These are phyloP conservation scores for Camelina hispida DNA, from an alignment of 345 rosid species.

Conservation along the genomic window DNA sequence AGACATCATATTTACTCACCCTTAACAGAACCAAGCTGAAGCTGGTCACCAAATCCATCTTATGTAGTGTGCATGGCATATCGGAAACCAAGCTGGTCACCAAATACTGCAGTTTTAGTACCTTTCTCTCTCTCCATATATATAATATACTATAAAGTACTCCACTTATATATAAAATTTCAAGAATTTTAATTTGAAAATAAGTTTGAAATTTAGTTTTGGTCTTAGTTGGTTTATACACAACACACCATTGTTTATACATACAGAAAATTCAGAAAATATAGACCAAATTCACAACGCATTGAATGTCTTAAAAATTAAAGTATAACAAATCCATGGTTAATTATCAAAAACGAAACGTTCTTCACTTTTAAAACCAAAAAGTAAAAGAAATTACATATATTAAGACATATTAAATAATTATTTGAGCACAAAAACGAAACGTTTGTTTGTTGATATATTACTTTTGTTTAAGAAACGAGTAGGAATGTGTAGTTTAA, in stretches of 20 bases:
- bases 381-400: background rate
- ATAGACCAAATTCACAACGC: background rate
- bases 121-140: background rate
- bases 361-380: background rate
- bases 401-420: background rate
- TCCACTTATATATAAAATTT: background rate
- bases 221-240: no score
- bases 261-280: no score
- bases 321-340: background rate
- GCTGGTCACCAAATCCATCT: slow-evolving; percentile 19
- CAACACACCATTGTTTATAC: no score
- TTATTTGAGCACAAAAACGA: no score
- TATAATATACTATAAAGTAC: background rate
- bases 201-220: no score
- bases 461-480: background rate
- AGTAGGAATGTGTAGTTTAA: background rate
- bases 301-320: background rate
- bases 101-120: background rate
- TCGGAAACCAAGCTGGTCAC: slow-evolving; percentile 6
- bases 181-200: no score
- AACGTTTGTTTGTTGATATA: background rate
- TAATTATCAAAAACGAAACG: no score
- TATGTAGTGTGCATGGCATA: background rate
- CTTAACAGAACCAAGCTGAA: slow-evolving; percentile 11
- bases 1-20: background rate